These are phyloP conservation scores for Paraleonurus japonicus DNA, from an alignment of 257 asterid species.

Conservation along the genomic window DNA sequence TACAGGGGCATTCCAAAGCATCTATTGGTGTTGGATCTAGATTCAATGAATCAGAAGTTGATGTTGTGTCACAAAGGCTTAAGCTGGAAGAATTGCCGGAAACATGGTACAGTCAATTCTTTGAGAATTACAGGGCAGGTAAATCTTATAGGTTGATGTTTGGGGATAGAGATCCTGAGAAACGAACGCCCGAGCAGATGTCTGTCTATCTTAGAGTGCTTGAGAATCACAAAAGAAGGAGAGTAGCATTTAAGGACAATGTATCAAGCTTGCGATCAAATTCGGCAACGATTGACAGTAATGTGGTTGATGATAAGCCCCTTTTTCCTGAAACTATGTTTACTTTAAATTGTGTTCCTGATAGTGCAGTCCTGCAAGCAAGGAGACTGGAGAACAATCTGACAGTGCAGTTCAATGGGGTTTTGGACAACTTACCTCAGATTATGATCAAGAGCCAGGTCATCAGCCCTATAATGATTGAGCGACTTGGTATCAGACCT, in stretches of 20 bases:
- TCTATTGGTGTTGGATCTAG: slow-evolving; percentile 58
- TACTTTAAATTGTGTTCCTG: slow-evolving; percentile 85
- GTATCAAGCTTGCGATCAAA: slow-evolving; percentile 46
- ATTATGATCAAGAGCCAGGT: slow-evolving; percentile 59
- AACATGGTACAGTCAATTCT: slow-evolving; percentile 84
- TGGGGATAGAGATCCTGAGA: slow-evolving; percentile 76
- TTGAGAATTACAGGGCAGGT: slow-evolving; percentile 65
- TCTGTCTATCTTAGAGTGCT: slow-evolving; percentile 70
- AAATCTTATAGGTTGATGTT: slow-evolving; percentile 65
- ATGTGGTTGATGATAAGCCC: slow-evolving; percentile 50
- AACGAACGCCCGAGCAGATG: slow-evolving; percentile 92
- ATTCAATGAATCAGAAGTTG: slow-evolving; percentile 61
- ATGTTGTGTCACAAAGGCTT: slow-evolving; percentile 52
- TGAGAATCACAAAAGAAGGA: slow-evolving; percentile 82
- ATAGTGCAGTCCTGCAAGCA: slow-evolving; percentile 56
- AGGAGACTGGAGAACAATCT: slow-evolving; percentile 39
- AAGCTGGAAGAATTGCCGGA: slow-evolving; percentile 80
- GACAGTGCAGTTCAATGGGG: slow-evolving; percentile 77
- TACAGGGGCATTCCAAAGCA: slow-evolving; percentile 55
- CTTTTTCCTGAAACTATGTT: slow-evolving; percentile 92
- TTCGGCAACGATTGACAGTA: slow-evolving; percentile 38
- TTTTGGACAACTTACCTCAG: slow-evolving; percentile 84
- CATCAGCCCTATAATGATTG: slow-evolving; percentile 87
- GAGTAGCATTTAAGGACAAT: slow-evolving; percentile 59
- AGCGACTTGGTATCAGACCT: slow-evolving; percentile 92